A percentile compares a stretch with the other conserved stretches of the same genome.
Evolutionary conservation across 495 filamentous ascomycete genomes (phyloP).

Genomic region (Trichoderma virens): DNA sequence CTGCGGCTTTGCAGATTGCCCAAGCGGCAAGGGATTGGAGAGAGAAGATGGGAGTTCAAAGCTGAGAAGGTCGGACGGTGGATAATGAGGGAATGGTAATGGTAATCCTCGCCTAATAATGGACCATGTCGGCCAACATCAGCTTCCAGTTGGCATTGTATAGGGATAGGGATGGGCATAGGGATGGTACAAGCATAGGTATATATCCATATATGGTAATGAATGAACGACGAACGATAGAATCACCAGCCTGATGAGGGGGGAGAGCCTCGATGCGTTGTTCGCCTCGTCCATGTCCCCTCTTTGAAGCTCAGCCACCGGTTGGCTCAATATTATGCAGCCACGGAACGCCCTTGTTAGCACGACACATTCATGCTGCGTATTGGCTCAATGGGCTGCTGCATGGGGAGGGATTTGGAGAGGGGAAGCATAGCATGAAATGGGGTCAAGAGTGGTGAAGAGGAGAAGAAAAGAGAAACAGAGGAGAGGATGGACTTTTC

Average conservation of each 20-base stretch:
- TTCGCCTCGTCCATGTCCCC: neutral
- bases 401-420: neutral
- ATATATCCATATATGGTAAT: neutral
- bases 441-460: neutral
- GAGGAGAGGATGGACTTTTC: neutral
- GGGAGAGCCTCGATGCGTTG: neutral
- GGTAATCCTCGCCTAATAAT: constrained; percentile 1
- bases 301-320: neutral
- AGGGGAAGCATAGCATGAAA: neutral
- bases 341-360: neutral
- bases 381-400: neutral
- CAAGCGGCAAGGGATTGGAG: constrained; percentile 1
- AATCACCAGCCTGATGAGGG: neutral
- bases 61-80: neutral
- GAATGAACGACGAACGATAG: neutral
- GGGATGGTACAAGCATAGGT: neutral
- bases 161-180: neutral
- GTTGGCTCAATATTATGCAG: neutral
- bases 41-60: neutral
- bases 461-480: neutral
- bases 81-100: neutral
- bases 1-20: constrained; percentile 2
- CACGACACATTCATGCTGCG: neutral
- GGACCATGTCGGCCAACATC: neutral
- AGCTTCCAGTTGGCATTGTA: constrained; percentile 1